phyloP scores from a whole-genome alignment of 768 basidiomycete genomes.

The Suillus subalutaceus region DNA sequence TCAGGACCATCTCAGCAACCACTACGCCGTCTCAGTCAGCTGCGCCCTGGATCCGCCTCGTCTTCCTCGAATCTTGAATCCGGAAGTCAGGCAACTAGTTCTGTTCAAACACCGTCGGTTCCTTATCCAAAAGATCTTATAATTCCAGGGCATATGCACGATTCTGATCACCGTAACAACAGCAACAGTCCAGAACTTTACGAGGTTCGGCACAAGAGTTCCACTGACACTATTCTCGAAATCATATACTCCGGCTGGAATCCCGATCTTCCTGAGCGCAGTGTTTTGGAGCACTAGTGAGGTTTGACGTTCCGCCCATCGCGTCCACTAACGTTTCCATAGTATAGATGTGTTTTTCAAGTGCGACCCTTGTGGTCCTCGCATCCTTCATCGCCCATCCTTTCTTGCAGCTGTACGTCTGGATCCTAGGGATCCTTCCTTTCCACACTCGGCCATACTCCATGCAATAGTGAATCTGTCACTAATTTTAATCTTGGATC shows the following conservation, averaged over 20 bases:
- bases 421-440: slow-evolving; percentile 78
- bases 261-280: slow-evolving; percentile 79
- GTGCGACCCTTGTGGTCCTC: slow-evolving; percentile 84
- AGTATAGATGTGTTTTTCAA: slow-evolving; percentile 90
- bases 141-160: slow-evolving; percentile 37
- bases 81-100: slow-evolving; percentile 16
- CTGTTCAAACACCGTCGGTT: slow-evolving; percentile 13
- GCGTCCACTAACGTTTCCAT: slow-evolving; percentile 18
- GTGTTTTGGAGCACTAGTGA: slow-evolving; percentile 75
- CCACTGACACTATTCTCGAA: slow-evolving; percentile 60
- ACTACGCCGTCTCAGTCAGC: slow-evolving; percentile 16
- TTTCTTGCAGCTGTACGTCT: slow-evolving; percentile 81
- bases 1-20: slow-evolving; percentile 20
- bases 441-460: slow-evolving; percentile 87
- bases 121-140: slow-evolving; percentile 13
- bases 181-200: slow-evolving; percentile 56
- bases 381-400: slow-evolving; percentile 79
- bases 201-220: slow-evolving; percentile 39
- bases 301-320: slow-evolving; percentile 20
- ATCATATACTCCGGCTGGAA: slow-evolving; percentile 83
- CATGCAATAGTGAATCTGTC: slow-evolving; percentile 77
- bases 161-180: slow-evolving; percentile 43
- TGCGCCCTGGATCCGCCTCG: slow-evolving; percentile 23
- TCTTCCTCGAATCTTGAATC: slow-evolving; percentile 21
- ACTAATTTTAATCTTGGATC: slow-evolving; percentile 7